Conservation (phyloP, 148 eudicot species). For the Vaccinium darrowii region DNA sequence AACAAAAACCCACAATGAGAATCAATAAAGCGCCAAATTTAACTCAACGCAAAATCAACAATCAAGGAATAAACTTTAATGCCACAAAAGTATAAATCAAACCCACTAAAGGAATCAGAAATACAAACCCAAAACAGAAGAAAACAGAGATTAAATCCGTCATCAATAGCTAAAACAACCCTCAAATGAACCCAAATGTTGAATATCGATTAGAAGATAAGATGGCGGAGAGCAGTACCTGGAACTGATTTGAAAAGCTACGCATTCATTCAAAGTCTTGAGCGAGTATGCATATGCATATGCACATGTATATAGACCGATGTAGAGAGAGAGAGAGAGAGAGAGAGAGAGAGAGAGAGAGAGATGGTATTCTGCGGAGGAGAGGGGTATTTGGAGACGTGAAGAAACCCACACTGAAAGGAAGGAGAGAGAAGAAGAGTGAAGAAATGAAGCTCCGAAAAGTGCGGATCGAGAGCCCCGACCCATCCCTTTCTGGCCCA, state of each 20-base stretch:
- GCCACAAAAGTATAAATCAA: not conserved
- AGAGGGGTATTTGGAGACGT: slow-evolving; percentile 14
- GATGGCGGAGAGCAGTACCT: slow-evolving; percentile 24
- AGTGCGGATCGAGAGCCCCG: slow-evolving; percentile 16
- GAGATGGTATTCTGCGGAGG: not conserved
- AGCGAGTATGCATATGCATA: not conserved
- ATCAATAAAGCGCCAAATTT: not conserved
- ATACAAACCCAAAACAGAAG: not conserved
- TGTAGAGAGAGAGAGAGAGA: not conserved
- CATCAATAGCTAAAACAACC: not conserved
- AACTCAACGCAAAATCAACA: not conserved
- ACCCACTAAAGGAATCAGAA: not conserved
- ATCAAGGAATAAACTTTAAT: not conserved
- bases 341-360: not conserved
- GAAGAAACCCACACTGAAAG: slow-evolving; percentile 14
- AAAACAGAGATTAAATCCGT: not conserved
- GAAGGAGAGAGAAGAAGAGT: not conserved
- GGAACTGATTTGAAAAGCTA: slow-evolving; percentile 9
- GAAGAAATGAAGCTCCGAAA: slow-evolving; percentile 8
- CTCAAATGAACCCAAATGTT: not conserved
- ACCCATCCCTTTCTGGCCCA: slow-evolving; percentile 8
- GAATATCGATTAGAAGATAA: not conserved
- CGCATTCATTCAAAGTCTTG: slow-evolving; percentile 19
- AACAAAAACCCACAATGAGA: not conserved
- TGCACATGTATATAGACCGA: not conserved